These are phyloP conservation scores for Tubosaeta sp. DNA, from an alignment of 768 basidiomycete species.

Conservation along the genomic window DNA sequence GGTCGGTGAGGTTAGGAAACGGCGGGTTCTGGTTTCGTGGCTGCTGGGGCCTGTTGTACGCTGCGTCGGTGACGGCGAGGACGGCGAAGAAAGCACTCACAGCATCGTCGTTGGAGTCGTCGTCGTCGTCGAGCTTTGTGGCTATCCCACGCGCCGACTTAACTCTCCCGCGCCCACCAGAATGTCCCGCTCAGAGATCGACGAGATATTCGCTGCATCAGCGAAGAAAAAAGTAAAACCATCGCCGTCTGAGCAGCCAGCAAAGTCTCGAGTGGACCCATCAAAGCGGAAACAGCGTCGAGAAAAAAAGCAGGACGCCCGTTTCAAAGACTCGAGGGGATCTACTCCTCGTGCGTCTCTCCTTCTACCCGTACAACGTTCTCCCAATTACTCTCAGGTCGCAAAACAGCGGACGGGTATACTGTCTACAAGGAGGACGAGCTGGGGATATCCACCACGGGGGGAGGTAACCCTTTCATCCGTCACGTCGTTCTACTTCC, in stretches of 20 bases:
- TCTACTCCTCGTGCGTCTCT: constrained; percentile 56
- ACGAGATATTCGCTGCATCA: constrained; percentile 69
- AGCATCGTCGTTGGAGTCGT: constrained; percentile 27
- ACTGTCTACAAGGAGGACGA: constrained; percentile 79
- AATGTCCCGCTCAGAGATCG: constrained; percentile 71
- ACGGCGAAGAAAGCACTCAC: constrained; percentile 21
- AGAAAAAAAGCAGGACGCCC: constrained; percentile 35
- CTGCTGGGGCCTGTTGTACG: constrained; percentile 39
- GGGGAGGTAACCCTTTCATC: constrained; percentile 57
- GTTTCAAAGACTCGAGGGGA: constrained; percentile 75
- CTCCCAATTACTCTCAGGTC: constrained; percentile 44
- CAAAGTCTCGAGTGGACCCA: constrained; percentile 39
- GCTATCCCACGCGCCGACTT: constrained; percentile 13
- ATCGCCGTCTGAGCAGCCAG: background rate
- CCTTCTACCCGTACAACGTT: constrained; percentile 3
- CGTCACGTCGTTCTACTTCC: constrained; percentile 10
- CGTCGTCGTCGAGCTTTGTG: constrained; percentile 5
- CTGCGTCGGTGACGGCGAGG: constrained; percentile 1
- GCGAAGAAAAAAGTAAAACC: constrained; percentile 40
- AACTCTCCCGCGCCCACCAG: constrained; percentile 14
- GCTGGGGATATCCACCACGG: constrained; percentile 60
- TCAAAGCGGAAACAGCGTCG: constrained; percentile 40
- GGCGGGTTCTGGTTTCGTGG: constrained; percentile 22
- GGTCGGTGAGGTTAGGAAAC: constrained; percentile 28
- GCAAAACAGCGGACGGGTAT: constrained; percentile 78